Base-by-base conservation (phyloP, 2,329 filamentous ascomycete species). In the Xylaria multiplex region DNA sequence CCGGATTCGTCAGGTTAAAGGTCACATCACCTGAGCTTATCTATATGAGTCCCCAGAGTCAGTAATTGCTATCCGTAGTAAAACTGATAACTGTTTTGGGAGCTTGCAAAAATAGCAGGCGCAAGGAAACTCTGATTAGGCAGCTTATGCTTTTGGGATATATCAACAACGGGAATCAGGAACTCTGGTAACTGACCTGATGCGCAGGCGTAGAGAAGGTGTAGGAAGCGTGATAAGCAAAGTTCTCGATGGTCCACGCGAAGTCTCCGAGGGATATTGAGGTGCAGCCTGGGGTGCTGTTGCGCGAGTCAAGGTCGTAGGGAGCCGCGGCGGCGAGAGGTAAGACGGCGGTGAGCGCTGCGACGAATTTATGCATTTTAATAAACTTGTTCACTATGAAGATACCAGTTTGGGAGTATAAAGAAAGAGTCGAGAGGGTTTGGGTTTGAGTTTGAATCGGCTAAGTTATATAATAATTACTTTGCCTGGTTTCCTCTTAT, bases 1-100 rank as follows among this genome's bases (percentile, higher is more conserved):
- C 82, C 14, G 80, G 77, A 79, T 85, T 86, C 60, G 75, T 71
- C n/a, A 86, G 76, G 67, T 81, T 82, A 77, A 86, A 86, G 73
- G 77, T 78, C 67, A 83, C 80, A 65, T 79, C 78, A 55, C 84
- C 84, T 75, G 75, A 79, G 1, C 80, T 80, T 73, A 81, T 83
- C 68, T 85, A 27, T 27, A 27, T 5, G 27, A 27, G 27, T 27
- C 27, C 27, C 27, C 5, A 27, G 27, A 13, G 37, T 40, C 37
- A 40, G 37, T 14, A 40, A 40, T 40, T 40, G 11, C 13, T 13
- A 40, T 40, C 11, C 14, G 11, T 11, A 40, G 37, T 13, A 13
- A 5, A 40, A 40, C 13, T 13, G 13, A 13, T 14, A 13, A 14
- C 9, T 2, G 37, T 40, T 40, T 40, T 40, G 37, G 13, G 13